Base-by-base conservation (phyloP, 2,329 filamentous ascomycete species). In the Capronia americana region DNA sequence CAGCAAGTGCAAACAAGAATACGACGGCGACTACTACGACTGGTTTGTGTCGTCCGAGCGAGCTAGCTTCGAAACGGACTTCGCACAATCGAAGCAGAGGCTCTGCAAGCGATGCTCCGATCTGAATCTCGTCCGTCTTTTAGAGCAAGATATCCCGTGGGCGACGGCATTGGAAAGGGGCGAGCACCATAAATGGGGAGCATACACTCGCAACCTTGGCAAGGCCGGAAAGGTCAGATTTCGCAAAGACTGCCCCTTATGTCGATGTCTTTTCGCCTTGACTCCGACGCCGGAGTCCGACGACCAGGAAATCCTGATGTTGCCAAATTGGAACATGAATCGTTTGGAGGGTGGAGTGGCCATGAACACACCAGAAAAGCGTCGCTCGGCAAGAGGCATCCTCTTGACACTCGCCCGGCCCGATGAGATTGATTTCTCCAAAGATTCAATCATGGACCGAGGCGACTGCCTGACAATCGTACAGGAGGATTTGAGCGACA, bases 251-350 rank as follows among this genome's bases (percentile, higher is more conserved):
- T 48, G 44, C 20, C 44, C 44, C 14, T 10, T 48, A 20, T 48
- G 44, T 48, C 44, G 44, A 3, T 48, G 44, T 48, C 44, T 48
- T 48, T 48, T 48, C 20, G 44, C 44, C 20, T 3, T 48, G 10
- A 48, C 44, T 10, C 44, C 44, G 17, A 23, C 44, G 10, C 44
- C 44, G 20, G 20, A 7, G 44, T 48, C 44, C 44, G 44, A 48
- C 10, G 44, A 48, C 44, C 17, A 48, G 44, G 14, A 48, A 2
- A 48, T 48, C 10, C 4, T 48, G 17, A 48, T 48, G 44, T 48
- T n/a, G 17, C 44, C 44, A n/a, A 48, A 20, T 48, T 48, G 44
- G 44, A 48, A 48, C 20, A n/a, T 48, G 17, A 48, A n/a, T 48
- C 44, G 44, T 20, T 23, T 48, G 44, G 44, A 48, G 20, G 44